These are phyloP conservation scores for Eryngium alpinum DNA, from an alignment of 140 eudicot species.

Conservation along the genomic window DNA sequence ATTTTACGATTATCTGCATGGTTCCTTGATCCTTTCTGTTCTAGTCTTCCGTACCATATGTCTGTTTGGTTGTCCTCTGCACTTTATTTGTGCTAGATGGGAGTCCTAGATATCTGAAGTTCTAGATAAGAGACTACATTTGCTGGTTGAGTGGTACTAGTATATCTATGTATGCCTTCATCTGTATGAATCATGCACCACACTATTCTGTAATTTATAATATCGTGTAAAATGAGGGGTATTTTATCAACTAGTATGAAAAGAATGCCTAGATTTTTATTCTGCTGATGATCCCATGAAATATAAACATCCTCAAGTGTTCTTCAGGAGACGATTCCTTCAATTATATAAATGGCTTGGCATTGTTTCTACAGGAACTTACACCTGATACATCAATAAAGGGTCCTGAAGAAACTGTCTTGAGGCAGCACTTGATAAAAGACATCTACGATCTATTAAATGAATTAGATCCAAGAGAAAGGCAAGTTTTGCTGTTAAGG, in stretches of 20 bases:
- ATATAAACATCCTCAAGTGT: background rate
- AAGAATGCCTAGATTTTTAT: background rate
- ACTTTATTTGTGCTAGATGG: no score
- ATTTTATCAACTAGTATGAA: background rate
- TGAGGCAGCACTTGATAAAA: slow-evolving; percentile 49
- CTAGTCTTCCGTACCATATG: background rate
- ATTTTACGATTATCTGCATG: no score
- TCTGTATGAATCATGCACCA: background rate
- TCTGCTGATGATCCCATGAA: background rate
- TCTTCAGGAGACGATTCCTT: background rate
- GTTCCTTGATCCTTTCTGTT: background rate
- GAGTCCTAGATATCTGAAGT: no score
- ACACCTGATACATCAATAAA: slow-evolving; percentile 53
- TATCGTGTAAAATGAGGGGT: background rate
- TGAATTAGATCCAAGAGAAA: slow-evolving; percentile 50
- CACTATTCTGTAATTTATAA: background rate
- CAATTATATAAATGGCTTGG: background rate
- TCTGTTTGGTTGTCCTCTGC: no score
- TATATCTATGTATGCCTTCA: background rate
- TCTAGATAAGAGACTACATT: no score
- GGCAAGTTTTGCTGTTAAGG: slow-evolving; percentile 48
- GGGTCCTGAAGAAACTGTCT: slow-evolving; percentile 58
- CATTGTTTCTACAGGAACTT: slow-evolving; percentile 44
- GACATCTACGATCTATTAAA: slow-evolving; percentile 50
- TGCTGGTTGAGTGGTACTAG: background rate